Percentiles rank a stretch among this genome's conserved stretches.
Evolutionary conservation across 305 asterid genomes (phyloP).

Genomic region (Fraxinus dipetala): DNA sequence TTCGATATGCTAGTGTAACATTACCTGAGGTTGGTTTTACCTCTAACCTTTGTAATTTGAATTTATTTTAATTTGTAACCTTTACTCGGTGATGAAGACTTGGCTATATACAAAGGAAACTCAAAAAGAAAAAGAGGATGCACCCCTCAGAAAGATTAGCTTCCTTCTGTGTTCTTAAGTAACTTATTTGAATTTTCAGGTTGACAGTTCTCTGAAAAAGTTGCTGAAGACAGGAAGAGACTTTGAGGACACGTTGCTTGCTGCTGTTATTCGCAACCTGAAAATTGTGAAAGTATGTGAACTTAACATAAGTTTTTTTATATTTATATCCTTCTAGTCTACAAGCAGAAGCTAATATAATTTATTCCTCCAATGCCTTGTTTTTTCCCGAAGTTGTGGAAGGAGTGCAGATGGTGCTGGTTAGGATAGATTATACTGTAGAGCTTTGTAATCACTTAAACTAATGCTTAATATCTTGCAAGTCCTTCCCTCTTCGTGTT

Average conservation of each 20-base stretch:
- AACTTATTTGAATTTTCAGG: slow-evolving; percentile 42
- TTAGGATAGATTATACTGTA: background rate
- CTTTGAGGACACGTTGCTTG: slow-evolving; percentile 69
- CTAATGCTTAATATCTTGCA: background rate
- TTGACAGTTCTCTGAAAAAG: slow-evolving; percentile 58
- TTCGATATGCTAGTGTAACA: slow-evolving; percentile 63
- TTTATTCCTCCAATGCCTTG: background rate
- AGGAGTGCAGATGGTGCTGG: background rate
- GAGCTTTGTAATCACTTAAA: background rate
- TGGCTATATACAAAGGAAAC: background rate
- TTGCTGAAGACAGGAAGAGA: slow-evolving; percentile 66
- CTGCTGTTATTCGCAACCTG: slow-evolving; percentile 80
- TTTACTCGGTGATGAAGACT: slow-evolving; percentile 6
- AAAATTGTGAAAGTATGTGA: slow-evolving; percentile 73
- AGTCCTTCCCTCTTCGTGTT: background rate
- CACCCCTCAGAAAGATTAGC: background rate
- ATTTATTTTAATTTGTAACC: background rate
- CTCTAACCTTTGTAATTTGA: background rate
- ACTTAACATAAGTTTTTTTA: background rate
- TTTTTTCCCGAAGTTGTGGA: background rate
- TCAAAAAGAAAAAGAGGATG: background rate
- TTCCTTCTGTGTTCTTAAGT: background rate
- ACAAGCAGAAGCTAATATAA: slow-evolving; percentile 3
- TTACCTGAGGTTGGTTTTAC: slow-evolving; percentile 65
- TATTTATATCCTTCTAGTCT: background rate